A percentile compares a stretch with the other conserved stretches of the same genome.
phyloP scores from a whole-genome alignment of 164 flowering plant genomes.

The Liriodendron chinense region DNA sequence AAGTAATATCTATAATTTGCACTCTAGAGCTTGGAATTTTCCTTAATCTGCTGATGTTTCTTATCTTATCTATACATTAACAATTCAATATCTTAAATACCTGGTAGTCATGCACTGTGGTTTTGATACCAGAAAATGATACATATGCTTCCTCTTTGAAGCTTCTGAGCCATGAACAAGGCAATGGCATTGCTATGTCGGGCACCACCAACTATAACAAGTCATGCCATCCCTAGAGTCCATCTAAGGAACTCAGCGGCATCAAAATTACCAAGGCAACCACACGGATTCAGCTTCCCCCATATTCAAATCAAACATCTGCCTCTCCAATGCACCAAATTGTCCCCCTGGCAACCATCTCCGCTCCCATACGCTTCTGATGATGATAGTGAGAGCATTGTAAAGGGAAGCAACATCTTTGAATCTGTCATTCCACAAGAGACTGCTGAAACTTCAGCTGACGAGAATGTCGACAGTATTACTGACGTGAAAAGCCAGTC shows the following conservation, averaged over 20 bases:
- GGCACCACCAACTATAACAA: conserved; percentile 18
- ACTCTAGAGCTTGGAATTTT: not conserved
- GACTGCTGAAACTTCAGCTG: conserved; percentile 23
- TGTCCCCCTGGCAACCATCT: conserved; percentile 71
- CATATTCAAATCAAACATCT: conserved; percentile 15
- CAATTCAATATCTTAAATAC: not conserved
- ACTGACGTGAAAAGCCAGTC: conserved; percentile 18
- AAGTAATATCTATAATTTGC: not conserved
- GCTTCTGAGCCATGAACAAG: conserved; percentile 14
- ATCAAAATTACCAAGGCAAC: conserved; percentile 17
- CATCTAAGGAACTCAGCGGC: conserved; percentile 14
- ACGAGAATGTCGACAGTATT: conserved; percentile 12
- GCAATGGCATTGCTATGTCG: conserved; percentile 30
- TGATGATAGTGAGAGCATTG: conserved; percentile 25
- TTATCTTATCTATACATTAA: not conserved
- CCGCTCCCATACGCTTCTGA: conserved; percentile 47
- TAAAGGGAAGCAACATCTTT: conserved; percentile 45
- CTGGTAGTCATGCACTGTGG: not conserved
- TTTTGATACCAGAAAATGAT: not conserved
- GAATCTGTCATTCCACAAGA: conserved; percentile 44
- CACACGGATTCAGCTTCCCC: conserved; percentile 13
- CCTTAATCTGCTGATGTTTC: not conserved
- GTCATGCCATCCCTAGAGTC: conserved; percentile 1
- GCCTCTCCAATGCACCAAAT: conserved; percentile 40
- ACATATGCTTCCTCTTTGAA: not conserved